phyloP scores from a whole-genome alignment of 164 flowering plant species.

The Dillenia suffruticosa region DNA sequence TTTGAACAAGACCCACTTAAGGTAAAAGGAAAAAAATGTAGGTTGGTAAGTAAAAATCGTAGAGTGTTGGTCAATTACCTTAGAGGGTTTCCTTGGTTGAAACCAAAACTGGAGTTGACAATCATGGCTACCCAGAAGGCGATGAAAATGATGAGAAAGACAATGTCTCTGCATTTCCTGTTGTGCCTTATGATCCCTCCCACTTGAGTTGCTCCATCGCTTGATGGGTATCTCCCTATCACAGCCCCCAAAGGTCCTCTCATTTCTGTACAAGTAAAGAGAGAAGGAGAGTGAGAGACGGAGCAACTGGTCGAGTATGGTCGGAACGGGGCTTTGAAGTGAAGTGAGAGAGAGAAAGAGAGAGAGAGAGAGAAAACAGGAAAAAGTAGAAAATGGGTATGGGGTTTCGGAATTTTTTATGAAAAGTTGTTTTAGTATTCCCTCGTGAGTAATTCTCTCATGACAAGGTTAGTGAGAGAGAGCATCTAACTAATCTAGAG shows the following conservation, averaged over 20 bases:
- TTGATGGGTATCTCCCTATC: conserved; percentile 71
- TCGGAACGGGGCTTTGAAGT: too few species aligned
- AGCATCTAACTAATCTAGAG: too few species aligned
- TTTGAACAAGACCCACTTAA: conserved; percentile 3
- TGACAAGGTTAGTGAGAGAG: too few species aligned
- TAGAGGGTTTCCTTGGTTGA: conserved; percentile 81
- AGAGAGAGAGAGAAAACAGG: too few species aligned
- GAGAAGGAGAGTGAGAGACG: neutral
- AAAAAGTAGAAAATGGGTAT: too few species aligned
- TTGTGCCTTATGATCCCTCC: conserved; percentile 76
- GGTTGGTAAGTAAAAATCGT: neutral
- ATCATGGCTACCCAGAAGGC: conserved; percentile 96
- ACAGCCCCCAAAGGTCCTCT: conserved; percentile 79
- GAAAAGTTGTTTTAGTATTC: too few species aligned
- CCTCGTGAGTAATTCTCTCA: too few species aligned
- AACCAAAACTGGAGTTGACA: conserved; percentile 94
- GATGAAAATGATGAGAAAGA: conserved; percentile 70
- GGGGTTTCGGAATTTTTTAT: too few species aligned
- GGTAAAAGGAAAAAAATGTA: conserved; percentile 1
- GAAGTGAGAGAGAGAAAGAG: too few species aligned
- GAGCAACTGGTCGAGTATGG: neutral
- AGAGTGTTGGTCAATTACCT: conserved; percentile 33
- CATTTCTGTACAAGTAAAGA: conserved; percentile 20
- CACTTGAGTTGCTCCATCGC: conserved; percentile 52
- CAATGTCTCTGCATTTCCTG: conserved; percentile 92